phyloP scores from a whole-genome alignment of 257 asterid genomes.

The Solanum paucissectum region DNA sequence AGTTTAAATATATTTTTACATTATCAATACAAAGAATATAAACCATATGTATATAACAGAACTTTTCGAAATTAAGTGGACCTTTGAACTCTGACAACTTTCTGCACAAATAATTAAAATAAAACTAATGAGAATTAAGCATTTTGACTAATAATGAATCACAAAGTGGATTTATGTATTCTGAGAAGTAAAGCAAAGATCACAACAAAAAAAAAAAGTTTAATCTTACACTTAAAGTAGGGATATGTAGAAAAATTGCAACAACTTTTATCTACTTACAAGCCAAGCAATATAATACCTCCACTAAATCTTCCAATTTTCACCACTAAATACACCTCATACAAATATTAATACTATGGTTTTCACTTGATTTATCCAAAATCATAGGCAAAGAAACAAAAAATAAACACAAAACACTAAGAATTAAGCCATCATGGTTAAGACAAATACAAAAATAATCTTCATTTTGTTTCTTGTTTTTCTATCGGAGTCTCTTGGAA shows the following conservation, averaged over 20 bases:
- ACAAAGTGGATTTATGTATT: slow-evolving; percentile 26
- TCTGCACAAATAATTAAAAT: background rate
- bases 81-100: background rate
- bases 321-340: slow-evolving; percentile 26
- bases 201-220: slow-evolving; percentile 6
- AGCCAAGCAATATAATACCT: slow-evolving; percentile 62
- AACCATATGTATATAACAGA: background rate
- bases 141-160: slow-evolving; percentile 18
- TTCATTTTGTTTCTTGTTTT: slow-evolving; percentile 37
- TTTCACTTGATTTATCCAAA: slow-evolving; percentile 29
- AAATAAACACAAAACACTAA: background rate
- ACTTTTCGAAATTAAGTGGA: background rate
- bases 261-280: slow-evolving; percentile 48
- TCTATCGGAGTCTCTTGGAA: slow-evolving; percentile 17
- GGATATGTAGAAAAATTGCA: slow-evolving; percentile 27
- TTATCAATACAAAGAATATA: background rate
- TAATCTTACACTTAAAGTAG: slow-evolving; percentile 72
- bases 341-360: slow-evolving; percentile 31
- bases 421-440: slow-evolving; percentile 36
- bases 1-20: background rate
- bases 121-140: background rate
- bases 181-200: slow-evolving; percentile 84
- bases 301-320: slow-evolving; percentile 25
- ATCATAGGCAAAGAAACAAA: slow-evolving; percentile 8
- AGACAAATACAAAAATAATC: slow-evolving; percentile 7